Evolutionary conservation across 768 basidiomycete species (phyloP), one percentile per base, ranked within the genome.

Genomic region (Termitomyces sp.): DNA sequence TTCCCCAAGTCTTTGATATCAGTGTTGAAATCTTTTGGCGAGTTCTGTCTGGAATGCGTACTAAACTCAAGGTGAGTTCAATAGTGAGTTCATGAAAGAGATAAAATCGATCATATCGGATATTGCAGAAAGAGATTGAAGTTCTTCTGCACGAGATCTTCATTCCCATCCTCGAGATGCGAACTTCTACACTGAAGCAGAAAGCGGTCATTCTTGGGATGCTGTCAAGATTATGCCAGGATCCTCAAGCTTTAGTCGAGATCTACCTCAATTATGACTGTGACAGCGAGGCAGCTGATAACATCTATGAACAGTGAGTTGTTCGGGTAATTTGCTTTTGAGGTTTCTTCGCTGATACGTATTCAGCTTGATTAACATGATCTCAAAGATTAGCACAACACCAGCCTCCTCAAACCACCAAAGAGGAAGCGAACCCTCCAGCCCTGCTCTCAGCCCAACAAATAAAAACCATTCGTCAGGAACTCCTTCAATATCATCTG

Each of bases 231-330:
- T 75, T 99, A 16, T 95, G 92, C 67, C 92, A 96, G 70, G 97
- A 98, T 67, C 95, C 97, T 2, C 97, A 98, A 71, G 95, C 96
- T 9, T 79, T 99, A 20, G 97, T 99, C 32, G 97, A 99, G 71
- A 86, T 98, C 57, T 99, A 98, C 74, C 87, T 99, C 70, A 99
- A 99, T 71, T 99, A 99, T 68, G 97, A 99, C 68, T 99, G 97
- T 69, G 97, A 99, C 68, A 85, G 93, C 58, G 89, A 93, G 58
- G 93, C 96, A 4, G 83, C 83, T 10, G 96, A 97, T 67, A 98
- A 99, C 74, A 95, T 98, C 57, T 99, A 98, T 72, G 97, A 99
- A 67, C 91, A 92, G 86, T 93, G 67, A 67, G 88, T 74, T 26
- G n/a, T 45, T 36, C 47, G 37, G 40, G 6, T 43, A 36, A 26